Conservation (phyloP, 306 rosid species). For the Ceratonia siliqua region DNA sequence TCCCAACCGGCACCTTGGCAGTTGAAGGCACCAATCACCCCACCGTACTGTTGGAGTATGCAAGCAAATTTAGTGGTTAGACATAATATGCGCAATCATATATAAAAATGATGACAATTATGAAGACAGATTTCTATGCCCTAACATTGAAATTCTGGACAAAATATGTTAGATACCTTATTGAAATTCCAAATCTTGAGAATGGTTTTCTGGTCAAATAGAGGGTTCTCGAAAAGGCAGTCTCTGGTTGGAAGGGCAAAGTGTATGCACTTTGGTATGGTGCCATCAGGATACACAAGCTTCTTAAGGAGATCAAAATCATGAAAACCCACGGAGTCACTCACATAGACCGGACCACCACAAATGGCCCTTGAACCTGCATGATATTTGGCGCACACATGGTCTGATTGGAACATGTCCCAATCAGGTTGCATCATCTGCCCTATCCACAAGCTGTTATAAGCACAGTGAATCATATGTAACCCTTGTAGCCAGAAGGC, state of each 20-base stretch:
- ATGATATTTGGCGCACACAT: constrained; percentile 76
- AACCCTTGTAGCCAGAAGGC: constrained; percentile 85
- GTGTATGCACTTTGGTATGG: constrained; percentile 71
- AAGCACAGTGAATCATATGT: constrained; percentile 92
- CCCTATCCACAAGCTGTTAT: constrained; percentile 96
- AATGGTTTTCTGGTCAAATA: constrained; percentile 65
- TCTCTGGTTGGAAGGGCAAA: constrained; percentile 93
- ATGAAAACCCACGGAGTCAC: constrained; percentile 77
- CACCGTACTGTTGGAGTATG: constrained; percentile 65
- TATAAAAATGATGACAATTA: not conserved
- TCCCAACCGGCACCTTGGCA: constrained; percentile 98
- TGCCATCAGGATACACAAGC: constrained; percentile 83
- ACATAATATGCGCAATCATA: not conserved
- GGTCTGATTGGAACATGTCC: constrained; percentile 98
- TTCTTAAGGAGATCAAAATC: constrained; percentile 74
- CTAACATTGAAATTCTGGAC: not conserved
- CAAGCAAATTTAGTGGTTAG: not conserved
- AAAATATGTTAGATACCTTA: constrained; percentile 49
- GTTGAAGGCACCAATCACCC: constrained; percentile 85
- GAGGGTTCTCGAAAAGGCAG: constrained; percentile 79
- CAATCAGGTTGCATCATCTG: constrained; percentile 91
- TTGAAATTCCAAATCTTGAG: constrained; percentile 93
- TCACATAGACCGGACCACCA: constrained; percentile 84
- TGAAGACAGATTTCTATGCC: not conserved
- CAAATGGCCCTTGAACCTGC: constrained; percentile 90